A percentile compares a stretch with the other conserved stretches of the same genome.
phyloP scores from a whole-genome alignment of 2,329 filamentous ascomycete species.

The Trichophyton rubrum region DNA sequence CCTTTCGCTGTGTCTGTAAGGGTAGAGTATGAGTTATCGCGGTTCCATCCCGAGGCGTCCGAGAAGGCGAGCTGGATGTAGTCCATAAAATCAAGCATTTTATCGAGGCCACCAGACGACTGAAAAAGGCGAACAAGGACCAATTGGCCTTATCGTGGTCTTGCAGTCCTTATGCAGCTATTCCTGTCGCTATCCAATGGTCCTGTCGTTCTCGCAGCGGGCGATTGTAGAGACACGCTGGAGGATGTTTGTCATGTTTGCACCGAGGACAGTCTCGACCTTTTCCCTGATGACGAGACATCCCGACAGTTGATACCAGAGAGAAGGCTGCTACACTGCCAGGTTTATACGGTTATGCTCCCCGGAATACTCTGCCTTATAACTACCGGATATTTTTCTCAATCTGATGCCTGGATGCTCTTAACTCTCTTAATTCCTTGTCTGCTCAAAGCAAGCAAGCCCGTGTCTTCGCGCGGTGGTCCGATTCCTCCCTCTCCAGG shows the following conservation, averaged over 20 bases:
- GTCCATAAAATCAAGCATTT: slow-evolving; percentile 95
- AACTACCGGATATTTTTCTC: too few relatives aligned
- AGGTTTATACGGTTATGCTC: too few relatives aligned
- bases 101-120: slow-evolving; percentile 17
- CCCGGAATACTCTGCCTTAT: too few relatives aligned
- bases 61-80: slow-evolving; percentile 89
- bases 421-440: too few relatives aligned
- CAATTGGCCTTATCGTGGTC: background rate
- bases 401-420: too few relatives aligned
- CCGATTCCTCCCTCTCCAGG: too few relatives aligned
- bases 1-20: slow-evolving; percentile 74
- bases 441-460: too few relatives aligned
- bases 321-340: too few relatives aligned
- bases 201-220: background rate
- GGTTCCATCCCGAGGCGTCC: slow-evolving; percentile 73
- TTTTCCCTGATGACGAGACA: background rate
- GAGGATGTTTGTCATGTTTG: background rate
- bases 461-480: too few relatives aligned
- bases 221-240: background rate
- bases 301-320: background rate
- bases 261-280: background rate
- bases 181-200: background rate
- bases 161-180: background rate
- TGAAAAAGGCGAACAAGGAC: background rate
- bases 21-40: slow-evolving; percentile 81